Percentiles rank a stretch among this genome's conserved stretches.
phyloP scores from a whole-genome alignment of 148 eudicot species.

The Diospyros lotus region DNA sequence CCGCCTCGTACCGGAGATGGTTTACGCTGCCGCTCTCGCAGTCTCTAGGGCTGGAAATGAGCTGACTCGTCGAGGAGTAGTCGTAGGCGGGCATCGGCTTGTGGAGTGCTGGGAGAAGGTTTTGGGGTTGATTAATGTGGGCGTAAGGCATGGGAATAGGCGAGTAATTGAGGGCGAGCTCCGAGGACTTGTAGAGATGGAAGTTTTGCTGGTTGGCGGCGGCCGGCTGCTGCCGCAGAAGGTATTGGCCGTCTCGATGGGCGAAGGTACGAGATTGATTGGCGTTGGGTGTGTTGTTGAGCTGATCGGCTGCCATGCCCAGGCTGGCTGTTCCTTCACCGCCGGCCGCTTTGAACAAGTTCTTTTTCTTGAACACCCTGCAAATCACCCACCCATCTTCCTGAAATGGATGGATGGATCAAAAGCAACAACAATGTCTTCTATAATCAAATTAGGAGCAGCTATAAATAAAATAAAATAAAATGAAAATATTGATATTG shows the following conservation, averaged over 20 bases:
- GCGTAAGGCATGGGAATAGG: slow-evolving; percentile 29
- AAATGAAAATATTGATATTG: no score
- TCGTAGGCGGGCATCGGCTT: slow-evolving; percentile 31
- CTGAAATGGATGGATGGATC: slow-evolving; percentile 21
- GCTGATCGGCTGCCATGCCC: slow-evolving; percentile 38
- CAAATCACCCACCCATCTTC: slow-evolving; percentile 99
- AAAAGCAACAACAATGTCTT: background rate
- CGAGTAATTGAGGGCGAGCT: slow-evolving; percentile 56
- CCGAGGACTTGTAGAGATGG: slow-evolving; percentile 44
- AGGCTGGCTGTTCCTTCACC: slow-evolving; percentile 27
- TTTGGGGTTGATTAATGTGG: slow-evolving; percentile 31
- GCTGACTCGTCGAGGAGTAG: slow-evolving; percentile 34
- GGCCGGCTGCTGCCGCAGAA: slow-evolving; percentile 33
- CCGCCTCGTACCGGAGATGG: slow-evolving; percentile 35
- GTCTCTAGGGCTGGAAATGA: slow-evolving; percentile 33
- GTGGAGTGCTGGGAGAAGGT: slow-evolving; percentile 25
- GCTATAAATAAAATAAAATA: no score
- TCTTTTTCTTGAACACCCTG: slow-evolving; percentile 89
- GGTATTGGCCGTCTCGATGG: slow-evolving; percentile 33
- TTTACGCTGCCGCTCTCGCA: slow-evolving; percentile 35
- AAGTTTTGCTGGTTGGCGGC: slow-evolving; percentile 26
- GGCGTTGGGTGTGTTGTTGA: slow-evolving; percentile 30
- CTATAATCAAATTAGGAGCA: no score
- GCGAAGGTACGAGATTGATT: slow-evolving; percentile 27
- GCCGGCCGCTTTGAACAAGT: slow-evolving; percentile 63